phyloP scores from a whole-genome alignment of 345 rosid species.

The Arabidopsis arenosa region DNA sequence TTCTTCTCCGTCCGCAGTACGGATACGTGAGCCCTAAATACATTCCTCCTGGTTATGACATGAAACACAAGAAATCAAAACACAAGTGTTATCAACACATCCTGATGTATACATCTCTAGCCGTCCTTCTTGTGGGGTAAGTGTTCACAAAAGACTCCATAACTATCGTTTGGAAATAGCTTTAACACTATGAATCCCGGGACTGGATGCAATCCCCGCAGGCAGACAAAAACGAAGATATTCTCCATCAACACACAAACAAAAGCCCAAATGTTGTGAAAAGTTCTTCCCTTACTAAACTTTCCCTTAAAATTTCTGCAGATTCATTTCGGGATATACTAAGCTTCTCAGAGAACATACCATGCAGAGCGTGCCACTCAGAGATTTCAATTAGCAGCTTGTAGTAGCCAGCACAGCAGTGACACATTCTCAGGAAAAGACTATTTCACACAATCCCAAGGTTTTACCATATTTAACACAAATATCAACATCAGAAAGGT shows the following conservation, averaged over 20 bases:
- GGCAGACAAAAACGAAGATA: not conserved
- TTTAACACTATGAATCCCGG: not conserved
- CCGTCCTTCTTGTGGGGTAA: conserved; percentile 69
- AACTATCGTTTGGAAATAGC: not conserved
- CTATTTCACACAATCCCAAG: conserved; percentile 20
- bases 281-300: not conserved
- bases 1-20: conserved; percentile 88
- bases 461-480: conserved; percentile 26
- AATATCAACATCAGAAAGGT: conserved; percentile 30
- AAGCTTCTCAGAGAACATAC: conserved; percentile 52
- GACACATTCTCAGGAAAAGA: conserved; percentile 27
- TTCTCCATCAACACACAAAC: not conserved
- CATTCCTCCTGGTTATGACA: conserved; percentile 67
- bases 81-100: conserved; percentile 70
- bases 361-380: conserved; percentile 26
- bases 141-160: conserved; percentile 29
- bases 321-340: conserved; percentile 56
- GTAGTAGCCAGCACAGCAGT: conserved; percentile 37
- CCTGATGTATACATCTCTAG: conserved; percentile 52
- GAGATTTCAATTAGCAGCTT: conserved; percentile 40
- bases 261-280: not conserved
- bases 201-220: conserved; percentile 6
- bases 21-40: conserved; percentile 72
- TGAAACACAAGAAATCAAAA: conserved; percentile 64
- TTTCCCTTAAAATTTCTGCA: conserved; percentile 42